Conservation (phyloP, 805 yeast species). For the Schwanniomyces occidentalis region DNA sequence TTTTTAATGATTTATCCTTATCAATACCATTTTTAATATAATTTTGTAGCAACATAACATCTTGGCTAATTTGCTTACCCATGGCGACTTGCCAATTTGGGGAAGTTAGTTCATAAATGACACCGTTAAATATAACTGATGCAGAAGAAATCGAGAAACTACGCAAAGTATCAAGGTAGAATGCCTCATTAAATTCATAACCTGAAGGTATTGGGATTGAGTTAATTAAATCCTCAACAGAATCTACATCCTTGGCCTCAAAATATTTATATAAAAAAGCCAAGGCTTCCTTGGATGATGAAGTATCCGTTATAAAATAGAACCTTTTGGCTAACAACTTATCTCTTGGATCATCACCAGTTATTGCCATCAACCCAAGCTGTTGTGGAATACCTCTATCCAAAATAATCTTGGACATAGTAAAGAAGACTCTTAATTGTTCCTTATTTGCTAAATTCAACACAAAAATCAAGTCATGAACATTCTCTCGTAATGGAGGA, state of each 20-base stretch:
- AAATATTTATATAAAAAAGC: constrained; percentile 40
- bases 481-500: constrained; percentile 70
- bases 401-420: constrained; percentile 51
- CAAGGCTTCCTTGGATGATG: constrained; percentile 34
- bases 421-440: constrained; percentile 51
- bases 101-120: constrained; percentile 50
- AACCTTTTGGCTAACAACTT: constrained; percentile 29
- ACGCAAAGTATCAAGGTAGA: constrained; percentile 22
- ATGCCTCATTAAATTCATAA: constrained; percentile 14
- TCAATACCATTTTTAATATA: constrained; percentile 24
- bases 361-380: constrained; percentile 77
- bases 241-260: constrained; percentile 26
- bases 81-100: constrained; percentile 56
- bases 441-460: constrained; percentile 56
- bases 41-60: constrained; percentile 39
- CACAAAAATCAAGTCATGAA: constrained; percentile 72
- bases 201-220: constrained; percentile 17
- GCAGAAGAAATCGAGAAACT: constrained; percentile 46
- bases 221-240: constrained; percentile 20
- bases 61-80: constrained; percentile 55
- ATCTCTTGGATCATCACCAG: constrained; percentile 28
- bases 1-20: constrained; percentile 31
- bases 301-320: constrained; percentile 31
- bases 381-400: constrained; percentile 70
- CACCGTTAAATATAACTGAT: constrained; percentile 71